These are phyloP conservation scores for Mrakia hoshinonis DNA, from an alignment of 768 basidiomycete genomes.

Conservation along the genomic window DNA sequence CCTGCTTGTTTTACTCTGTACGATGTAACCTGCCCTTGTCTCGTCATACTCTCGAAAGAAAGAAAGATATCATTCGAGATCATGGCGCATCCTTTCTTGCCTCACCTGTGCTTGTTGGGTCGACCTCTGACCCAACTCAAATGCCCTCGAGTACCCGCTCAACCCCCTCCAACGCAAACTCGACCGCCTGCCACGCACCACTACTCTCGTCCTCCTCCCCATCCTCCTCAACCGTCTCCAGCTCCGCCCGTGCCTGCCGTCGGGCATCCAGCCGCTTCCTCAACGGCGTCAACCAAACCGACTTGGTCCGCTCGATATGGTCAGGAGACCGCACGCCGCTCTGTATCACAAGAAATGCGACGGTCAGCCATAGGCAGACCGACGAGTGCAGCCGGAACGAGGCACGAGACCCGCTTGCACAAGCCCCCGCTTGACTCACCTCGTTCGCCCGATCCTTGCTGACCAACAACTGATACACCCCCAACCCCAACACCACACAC, in stretches of 20 bases:
- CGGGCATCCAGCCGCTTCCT: neutral
- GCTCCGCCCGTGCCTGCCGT: neutral
- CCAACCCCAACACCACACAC: slow-evolving; percentile 16
- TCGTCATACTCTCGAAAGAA: too few species aligned
- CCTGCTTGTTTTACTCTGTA: too few species aligned
- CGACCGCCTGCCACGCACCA: slow-evolving; percentile 13
- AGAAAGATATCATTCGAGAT: too few species aligned
- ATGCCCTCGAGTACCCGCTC: neutral
- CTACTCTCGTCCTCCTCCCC: slow-evolving; percentile 1
- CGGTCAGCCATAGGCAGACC: neutral
- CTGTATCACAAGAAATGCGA: neutral
- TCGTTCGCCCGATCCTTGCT: neutral
- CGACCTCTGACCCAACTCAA: too few species aligned
- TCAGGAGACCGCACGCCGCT: neutral
- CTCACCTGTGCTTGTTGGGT: too few species aligned
- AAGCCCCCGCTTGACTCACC: too few species aligned
- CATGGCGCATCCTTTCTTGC: too few species aligned
- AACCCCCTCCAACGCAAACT: slow-evolving; percentile 14
- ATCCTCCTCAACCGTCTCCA: neutral
- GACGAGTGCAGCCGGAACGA: too few species aligned
- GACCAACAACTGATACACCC: neutral
- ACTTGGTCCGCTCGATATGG: neutral
- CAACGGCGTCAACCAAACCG: slow-evolving; percentile 2
- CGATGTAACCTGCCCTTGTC: too few species aligned
- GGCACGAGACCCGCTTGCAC: too few species aligned